phyloP scores from a whole-genome alignment of 495 filamentous ascomycete genomes.

The Penicillium subrubescens region DNA sequence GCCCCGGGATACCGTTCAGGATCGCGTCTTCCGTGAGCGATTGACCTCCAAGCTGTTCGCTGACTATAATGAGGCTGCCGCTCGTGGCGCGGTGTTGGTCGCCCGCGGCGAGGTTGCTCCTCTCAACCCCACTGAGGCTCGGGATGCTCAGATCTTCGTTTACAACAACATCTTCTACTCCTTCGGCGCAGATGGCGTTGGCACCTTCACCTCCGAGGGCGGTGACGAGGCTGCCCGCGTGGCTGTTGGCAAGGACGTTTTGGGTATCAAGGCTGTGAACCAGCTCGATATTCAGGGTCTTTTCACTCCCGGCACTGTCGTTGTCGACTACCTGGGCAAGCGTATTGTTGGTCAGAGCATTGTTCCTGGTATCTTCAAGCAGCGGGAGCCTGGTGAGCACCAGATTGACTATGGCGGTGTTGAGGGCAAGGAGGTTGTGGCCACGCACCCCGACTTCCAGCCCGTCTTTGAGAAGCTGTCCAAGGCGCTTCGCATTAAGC shows the following conservation, averaged over 20 bases:
- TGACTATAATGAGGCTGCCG: slow-evolving; percentile 95
- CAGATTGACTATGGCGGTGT: slow-evolving; percentile 99
- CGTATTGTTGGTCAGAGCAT: slow-evolving; percentile 98
- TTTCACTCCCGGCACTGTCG: slow-evolving; percentile 93
- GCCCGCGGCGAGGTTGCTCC: slow-evolving; percentile 91
- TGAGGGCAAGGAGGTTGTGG: slow-evolving; percentile 94
- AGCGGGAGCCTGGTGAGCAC: slow-evolving; percentile 93
- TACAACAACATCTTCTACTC: slow-evolving; percentile 99
- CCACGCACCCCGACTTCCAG: slow-evolving; percentile 81
- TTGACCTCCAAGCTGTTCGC: slow-evolving; percentile 94
- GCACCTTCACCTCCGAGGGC: slow-evolving; percentile 94
- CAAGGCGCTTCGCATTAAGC: slow-evolving; percentile 83
- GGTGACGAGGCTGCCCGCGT: slow-evolving; percentile 96
- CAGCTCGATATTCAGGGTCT: slow-evolving; percentile 93
- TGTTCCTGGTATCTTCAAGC: slow-evolving; percentile 98
- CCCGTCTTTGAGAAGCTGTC: slow-evolving; percentile 88
- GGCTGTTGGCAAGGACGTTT: slow-evolving; percentile 94
- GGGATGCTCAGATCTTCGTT: slow-evolving; percentile 96
- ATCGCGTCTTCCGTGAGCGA: slow-evolving; percentile 93
- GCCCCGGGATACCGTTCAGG: slow-evolving; percentile 88
- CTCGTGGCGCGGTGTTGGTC: slow-evolving; percentile 89
- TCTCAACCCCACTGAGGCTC: slow-evolving; percentile 92
- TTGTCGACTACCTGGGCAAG: slow-evolving; percentile 96
- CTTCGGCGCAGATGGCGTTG: slow-evolving; percentile 95
- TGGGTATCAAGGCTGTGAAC: slow-evolving; percentile 91